Evolutionary conservation across 2,329 filamentous ascomycete genomes (phyloP).

Genomic region (Trichoderma hamatum): DNA sequence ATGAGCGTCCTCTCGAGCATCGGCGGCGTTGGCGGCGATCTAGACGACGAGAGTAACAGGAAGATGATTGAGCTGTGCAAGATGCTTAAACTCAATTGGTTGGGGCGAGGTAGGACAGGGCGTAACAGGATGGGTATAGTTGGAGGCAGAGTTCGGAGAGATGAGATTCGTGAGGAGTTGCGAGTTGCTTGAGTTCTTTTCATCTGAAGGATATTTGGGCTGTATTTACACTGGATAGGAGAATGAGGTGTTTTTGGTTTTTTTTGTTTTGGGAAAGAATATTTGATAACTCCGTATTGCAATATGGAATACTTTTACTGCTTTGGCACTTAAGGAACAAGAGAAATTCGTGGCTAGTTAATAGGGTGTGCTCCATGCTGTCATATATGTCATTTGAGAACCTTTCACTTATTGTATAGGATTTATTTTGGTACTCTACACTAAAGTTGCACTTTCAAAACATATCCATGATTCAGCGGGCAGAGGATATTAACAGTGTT

Average conservation of each 20-base stretch:
- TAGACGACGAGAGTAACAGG: conserved; percentile 70
- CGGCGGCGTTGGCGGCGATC: conserved; percentile 58
- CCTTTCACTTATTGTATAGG: too few relatives aligned
- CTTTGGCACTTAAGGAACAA: not conserved
- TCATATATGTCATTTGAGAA: too few relatives aligned
- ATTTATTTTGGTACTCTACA: too few relatives aligned
- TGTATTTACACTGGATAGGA: not conserved
- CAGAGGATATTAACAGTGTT: not conserved
- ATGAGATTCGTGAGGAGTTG: conserved; percentile 47
- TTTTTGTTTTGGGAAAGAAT: not conserved
- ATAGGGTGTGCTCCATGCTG: too few relatives aligned
- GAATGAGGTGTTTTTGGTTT: not conserved
- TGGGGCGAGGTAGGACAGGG: conserved; percentile 85
- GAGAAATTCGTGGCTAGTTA: not conserved
- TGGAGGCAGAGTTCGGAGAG: conserved; percentile 61
- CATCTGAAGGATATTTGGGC: too few relatives aligned
- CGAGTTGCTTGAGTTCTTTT: conserved; percentile 39
- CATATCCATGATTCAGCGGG: not conserved
- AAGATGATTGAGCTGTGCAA: conserved; percentile 83
- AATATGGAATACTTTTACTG: not conserved
- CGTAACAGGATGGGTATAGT: conserved; percentile 89
- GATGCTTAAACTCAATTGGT: conserved; percentile 94
- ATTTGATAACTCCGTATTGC: not conserved
- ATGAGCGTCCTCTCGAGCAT: conserved; percentile 86
- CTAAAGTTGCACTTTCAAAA: not conserved